phyloP scores from a whole-genome alignment of 2,329 filamentous ascomycete genomes.

The Davidsoniella eucalypti region DNA sequence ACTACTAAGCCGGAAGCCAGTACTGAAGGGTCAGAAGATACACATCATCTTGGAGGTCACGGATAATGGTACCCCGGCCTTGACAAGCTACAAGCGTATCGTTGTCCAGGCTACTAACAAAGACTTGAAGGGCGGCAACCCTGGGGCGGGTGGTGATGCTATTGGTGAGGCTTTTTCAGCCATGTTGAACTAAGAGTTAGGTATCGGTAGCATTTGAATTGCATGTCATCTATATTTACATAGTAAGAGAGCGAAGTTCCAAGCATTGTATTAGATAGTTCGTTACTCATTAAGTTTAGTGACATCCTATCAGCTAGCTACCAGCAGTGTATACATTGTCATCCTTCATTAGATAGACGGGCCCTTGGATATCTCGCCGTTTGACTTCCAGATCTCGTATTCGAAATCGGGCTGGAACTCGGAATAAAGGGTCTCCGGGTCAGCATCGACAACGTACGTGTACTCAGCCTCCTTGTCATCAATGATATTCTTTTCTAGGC shows the following conservation, averaged over 20 bases:
- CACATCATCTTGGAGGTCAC: constrained; percentile 34
- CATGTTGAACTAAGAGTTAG: background rate
- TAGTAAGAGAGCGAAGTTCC: too few species aligned
- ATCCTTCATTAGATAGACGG: background rate
- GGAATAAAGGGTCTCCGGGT: constrained; percentile 19
- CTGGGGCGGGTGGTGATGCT: background rate
- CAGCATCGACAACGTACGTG: constrained; percentile 21
- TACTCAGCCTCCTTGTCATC: constrained; percentile 25
- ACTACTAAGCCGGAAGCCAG: constrained; percentile 21
- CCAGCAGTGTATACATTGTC: too few species aligned
- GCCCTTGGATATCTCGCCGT: constrained; percentile 15
- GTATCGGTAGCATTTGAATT: too few species aligned
- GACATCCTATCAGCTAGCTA: too few species aligned
- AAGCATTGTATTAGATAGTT: too few species aligned
- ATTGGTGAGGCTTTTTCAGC: constrained; percentile 1
- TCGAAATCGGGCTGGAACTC: constrained; percentile 23
- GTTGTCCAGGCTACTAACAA: constrained; percentile 21
- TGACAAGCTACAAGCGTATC: constrained; percentile 32
- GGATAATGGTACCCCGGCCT: constrained; percentile 24
- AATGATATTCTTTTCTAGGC: constrained; percentile 18
- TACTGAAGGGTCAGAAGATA: constrained; percentile 26
- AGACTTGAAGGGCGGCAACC: constrained; percentile 16
- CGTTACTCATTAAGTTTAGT: too few species aligned
- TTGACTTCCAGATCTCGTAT: constrained; percentile 20
- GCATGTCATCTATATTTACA: too few species aligned